A percentile compares a stretch with the other conserved stretches of the same genome.
phyloP scores from a whole-genome alignment of 257 asterid species.

The Misopates orontium region DNA sequence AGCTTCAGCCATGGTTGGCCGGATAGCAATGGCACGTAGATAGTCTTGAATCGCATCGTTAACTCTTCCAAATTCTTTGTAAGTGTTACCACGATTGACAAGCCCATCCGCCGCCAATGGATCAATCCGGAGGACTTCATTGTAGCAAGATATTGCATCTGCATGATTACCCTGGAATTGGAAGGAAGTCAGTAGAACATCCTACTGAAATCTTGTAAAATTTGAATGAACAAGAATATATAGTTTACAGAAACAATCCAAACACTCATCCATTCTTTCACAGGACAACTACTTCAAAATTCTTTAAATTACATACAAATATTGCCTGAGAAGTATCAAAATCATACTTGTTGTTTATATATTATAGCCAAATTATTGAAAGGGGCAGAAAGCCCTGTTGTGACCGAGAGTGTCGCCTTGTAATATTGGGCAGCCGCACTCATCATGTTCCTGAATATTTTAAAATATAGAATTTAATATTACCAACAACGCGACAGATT shows the following conservation, averaged over 20 bases:
- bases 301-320: conserved; percentile 15
- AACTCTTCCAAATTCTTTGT: conserved; percentile 95
- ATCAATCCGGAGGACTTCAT: conserved; percentile 93
- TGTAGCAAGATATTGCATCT: conserved; percentile 98
- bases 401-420: conserved; percentile 86
- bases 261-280: conserved; percentile 1
- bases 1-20: conserved; percentile 99
- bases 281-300: conserved; percentile 16
- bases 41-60: conserved; percentile 93
- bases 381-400: conserved; percentile 97
- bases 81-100: conserved; percentile 97
- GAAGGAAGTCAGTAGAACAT: conserved; percentile 7
- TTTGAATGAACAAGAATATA: conserved; percentile 1
- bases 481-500: conserved; percentile 17
- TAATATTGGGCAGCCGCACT: conserved; percentile 95
- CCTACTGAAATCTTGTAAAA: conserved; percentile 4
- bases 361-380: conserved; percentile 90
- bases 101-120: conserved; percentile 97
- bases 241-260: background rate
- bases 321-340: background rate
- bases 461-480: conserved; percentile 15
- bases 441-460: conserved; percentile 78
- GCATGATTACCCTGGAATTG: conserved; percentile 80
- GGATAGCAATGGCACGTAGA: conserved; percentile 70
- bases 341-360: conserved; percentile 87